Evolutionary conservation across 768 basidiomycete species (phyloP), one percentile per base, ranked within the genome.

Genomic region (Cystofilobasidium ferigula): DNA sequence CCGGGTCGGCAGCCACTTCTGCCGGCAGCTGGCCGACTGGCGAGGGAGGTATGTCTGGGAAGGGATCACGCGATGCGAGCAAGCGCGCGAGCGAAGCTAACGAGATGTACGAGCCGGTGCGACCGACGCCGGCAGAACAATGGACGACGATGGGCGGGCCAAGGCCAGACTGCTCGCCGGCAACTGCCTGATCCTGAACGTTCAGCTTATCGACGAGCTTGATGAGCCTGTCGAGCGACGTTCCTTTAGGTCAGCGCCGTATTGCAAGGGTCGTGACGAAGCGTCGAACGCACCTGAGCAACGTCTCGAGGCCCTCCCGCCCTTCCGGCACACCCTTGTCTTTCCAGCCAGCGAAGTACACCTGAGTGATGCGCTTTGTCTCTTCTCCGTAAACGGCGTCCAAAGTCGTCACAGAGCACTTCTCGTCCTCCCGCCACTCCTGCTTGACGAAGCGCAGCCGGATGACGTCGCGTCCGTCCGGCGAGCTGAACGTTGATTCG

Each of bases 81-180:
- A 61, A 42, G 8, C 65, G 65, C 5, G 73, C 69, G 28, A 77
- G 67, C 0, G 76, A 75, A 14, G 74, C 69, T 18, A 77, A 70
- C 14, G 75, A 73, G 28, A 77, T 74, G 69, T 73, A 76, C 4
- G 74, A 71, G 1, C 76, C 76, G 16, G 75, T 77, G 18, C 76
- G 57, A 20, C 76, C 76, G 5, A 77, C 73, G 20, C 76, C 76
- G 12, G 76, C 72, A 45, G 62, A 74, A 71, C 74, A 77, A 66
- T 77, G 75, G 0, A 76, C 74, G 73, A 74, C 73, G 30, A 77
- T 61, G 18, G 65, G 65, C 35, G 65, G 65, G 13, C 51, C 65
- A 18, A 45, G 53, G 8, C 58, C 16, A 7, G 32, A 28, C 8
- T 51, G 24, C 18, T 42, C 24, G 30, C 2, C n/a, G 4, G 45